phyloP scores from a whole-genome alignment of 306 rosid species.

The Lagenaria siceraria region DNA sequence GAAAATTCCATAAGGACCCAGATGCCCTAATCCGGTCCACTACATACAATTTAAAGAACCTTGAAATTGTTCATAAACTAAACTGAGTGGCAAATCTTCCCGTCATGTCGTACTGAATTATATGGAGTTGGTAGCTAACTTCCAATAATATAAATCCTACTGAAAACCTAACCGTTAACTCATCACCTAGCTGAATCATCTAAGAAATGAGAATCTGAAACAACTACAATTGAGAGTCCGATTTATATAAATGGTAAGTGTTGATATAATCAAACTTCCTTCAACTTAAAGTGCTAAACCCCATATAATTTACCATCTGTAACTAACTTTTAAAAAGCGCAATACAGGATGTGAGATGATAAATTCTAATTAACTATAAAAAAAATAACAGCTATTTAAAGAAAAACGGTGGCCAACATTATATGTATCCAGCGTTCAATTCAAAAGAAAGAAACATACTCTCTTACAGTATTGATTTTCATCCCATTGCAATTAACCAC shows the following conservation, averaged over 20 bases:
- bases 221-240: not conserved
- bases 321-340: not conserved
- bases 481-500: constrained; percentile 12
- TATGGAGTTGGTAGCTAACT: not conserved
- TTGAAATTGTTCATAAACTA: not conserved
- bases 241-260: not conserved
- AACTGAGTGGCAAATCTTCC: not conserved
- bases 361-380: not conserved
- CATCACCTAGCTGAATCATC: not conserved
- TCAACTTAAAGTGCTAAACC: not conserved
- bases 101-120: not conserved
- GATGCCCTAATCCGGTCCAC: not conserved
- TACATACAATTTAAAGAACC: not conserved
- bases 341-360: not conserved
- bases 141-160: not conserved
- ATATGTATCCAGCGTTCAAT: not conserved
- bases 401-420: not conserved
- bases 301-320: not conserved
- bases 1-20: not conserved
- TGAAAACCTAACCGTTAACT: not conserved
- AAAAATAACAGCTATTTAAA: not conserved
- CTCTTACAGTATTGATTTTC: constrained; percentile 9
- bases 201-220: not conserved
- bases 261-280: not conserved
- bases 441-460: constrained; percentile 6